Evolutionary conservation across 106 monocot genomes (phyloP), one percentile per base, ranked within the genome.

Genomic region (Narthecium ossifragum): DNA sequence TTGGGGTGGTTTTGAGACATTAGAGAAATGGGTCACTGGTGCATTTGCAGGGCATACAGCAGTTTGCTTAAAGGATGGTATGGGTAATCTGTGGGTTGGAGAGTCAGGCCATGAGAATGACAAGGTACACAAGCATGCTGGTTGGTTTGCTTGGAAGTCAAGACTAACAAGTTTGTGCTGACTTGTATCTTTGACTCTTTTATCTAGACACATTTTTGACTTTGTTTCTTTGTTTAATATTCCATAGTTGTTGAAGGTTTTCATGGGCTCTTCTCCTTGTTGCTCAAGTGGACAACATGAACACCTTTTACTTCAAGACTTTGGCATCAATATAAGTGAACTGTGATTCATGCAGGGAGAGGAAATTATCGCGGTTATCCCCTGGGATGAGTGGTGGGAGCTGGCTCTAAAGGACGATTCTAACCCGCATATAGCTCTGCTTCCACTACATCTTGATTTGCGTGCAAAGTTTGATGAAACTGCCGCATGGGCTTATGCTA

Each of bases 361-460:
- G 53, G 93, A 94, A 71, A 72, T 94, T 40, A 89, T 94, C 66
- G 93, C 38, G 26, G 67, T 94, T 46, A 78, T 94, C 72, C 85
- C 88, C 54, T 94, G 93, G 93, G 77, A 85, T 18, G 89, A 94
- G 63, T 94, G 93, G 93, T 94, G 93, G 93, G 70, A 83, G n/a
- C 34, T 72, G 57, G 71, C 82, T 36, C 69, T 85, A 23, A 74
- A 89, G 73, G 93, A 94, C 68, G 55, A 46, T 54, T 94, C 93
- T 21, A 89, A 89, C 64, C 93, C 93, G 34, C 93, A 94, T 4
- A 86, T 94, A 64, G 85, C 82, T 66, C 62, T 94, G 58, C 77
- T 94, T 70, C 90, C 94, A 45, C 61, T 94, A 22, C 89, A 90
- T 66, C 86, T 83, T 63, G 80, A 94, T 51, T 14, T 90, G 60